Base-by-base conservation (phyloP, 1,284 basidiomycete species). In the Ceratobasidium sp. region DNA sequence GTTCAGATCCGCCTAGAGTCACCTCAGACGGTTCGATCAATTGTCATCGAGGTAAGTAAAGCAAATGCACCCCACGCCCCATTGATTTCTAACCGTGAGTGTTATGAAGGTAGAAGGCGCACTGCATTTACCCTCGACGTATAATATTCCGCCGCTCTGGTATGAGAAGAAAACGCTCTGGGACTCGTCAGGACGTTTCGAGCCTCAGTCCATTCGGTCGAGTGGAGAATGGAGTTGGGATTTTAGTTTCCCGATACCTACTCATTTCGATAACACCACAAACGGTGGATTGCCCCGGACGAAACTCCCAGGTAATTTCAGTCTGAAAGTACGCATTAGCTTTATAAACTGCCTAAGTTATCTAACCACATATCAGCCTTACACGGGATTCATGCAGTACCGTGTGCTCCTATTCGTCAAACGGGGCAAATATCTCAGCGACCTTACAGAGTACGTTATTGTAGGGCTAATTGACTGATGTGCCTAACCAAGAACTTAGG, bases 191-290 rank as follows among this genome's bases (percentile, higher is more conserved):
- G 46, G 27, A 2, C 6, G 27, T 14, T 50, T 25, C 25, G 19
- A 62, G 2, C 58, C 58, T 19, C 14, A 23, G 29, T 49, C 46
- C 2, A 62, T 62, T 33, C 21, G 21, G 8, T 50, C 58, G n/a
- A 19, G 29, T 39, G 58, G 58, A 50, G 36, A 30, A 29, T 62
- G 58, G 58, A 29, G 33, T 13, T 62, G 58, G 58, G 46, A 25
- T 52, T 62, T 62, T 50, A 50, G 19, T 19, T 62, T 62, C 39
- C 58, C 47, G 11, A 62, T 62, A 50, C 58, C 58, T 7, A 39
- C 9, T 23, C 29, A 52, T 25, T 50, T 62, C 47, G 47, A 62
- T n/a, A 46, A 62, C 25, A 11, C 58, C 3, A 14, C 21, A 16
- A 62, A 62, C 8, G 58, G 58, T 25, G 58, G 58, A 25, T 41